A percentile compares a stretch with the other conserved stretches of the same genome.
These are phyloP conservation scores for Prunella vulgaris DNA, from an alignment of 257 asterid genomes.

Conservation along the genomic window DNA sequence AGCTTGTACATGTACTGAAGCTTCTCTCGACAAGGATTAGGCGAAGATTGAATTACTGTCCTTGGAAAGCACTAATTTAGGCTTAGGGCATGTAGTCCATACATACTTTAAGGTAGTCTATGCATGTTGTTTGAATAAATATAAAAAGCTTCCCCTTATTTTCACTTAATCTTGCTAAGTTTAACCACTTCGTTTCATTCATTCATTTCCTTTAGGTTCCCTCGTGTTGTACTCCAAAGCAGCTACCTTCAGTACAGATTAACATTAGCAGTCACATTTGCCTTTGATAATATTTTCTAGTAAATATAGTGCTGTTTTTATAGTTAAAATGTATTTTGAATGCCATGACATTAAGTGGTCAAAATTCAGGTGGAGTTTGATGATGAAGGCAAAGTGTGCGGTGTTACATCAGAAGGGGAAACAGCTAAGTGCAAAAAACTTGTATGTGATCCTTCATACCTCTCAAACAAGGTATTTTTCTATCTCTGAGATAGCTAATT, in stretches of 20 bases:
- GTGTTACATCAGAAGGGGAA: constrained; percentile 96
- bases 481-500: background rate
- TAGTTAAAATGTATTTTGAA: background rate
- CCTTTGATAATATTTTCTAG: background rate
- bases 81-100: background rate
- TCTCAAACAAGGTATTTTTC: constrained; percentile 62
- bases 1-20: background rate
- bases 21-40: background rate
- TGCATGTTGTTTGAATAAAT: background rate
- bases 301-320: background rate
- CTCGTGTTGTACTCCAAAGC: background rate
- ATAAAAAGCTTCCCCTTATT: background rate
- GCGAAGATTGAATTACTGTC: background rate
- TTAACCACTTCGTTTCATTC: background rate
- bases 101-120: background rate
- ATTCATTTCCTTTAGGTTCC: background rate
- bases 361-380: constrained; percentile 76
- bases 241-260: background rate
- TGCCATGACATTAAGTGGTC: constrained; percentile 17
- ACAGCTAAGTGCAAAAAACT: constrained; percentile 93
- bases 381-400: constrained; percentile 81
- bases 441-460: constrained; percentile 95
- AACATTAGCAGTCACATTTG: background rate
- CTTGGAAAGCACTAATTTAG: background rate
- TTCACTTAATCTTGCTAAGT: background rate